These are phyloP conservation scores for Ilex asprella DNA, from an alignment of 257 asterid species.

Conservation along the genomic window DNA sequence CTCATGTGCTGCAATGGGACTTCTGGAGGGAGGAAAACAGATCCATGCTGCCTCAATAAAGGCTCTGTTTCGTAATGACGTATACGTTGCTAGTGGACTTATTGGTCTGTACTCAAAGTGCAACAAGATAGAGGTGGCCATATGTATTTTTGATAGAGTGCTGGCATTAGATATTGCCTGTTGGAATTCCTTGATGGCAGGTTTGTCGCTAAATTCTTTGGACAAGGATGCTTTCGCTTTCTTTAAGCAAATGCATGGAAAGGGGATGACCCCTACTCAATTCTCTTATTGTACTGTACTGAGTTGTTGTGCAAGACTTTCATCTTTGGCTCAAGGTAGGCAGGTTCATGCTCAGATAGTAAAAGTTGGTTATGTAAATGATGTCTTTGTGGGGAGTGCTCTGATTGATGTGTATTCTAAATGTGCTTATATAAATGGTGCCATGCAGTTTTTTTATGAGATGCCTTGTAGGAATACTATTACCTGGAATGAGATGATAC, in stretches of 20 bases:
- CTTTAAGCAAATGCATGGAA: constrained; percentile 38
- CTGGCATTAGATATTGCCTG: constrained; percentile 44
- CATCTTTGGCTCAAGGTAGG: constrained; percentile 51
- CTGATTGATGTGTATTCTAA: constrained; percentile 56
- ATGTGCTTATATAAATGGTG: constrained; percentile 44
- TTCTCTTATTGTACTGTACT: constrained; percentile 48
- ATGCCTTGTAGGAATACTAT: constrained; percentile 38
- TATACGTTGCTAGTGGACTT: constrained; percentile 55
- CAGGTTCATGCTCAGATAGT: constrained; percentile 43
- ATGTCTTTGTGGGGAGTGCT: constrained; percentile 53
- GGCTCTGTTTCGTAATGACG: constrained; percentile 29
- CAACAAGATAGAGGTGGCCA: constrained; percentile 38
- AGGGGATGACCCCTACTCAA: constrained; percentile 45
- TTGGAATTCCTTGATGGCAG: constrained; percentile 61
- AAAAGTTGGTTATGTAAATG: constrained; percentile 39
- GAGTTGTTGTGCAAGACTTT: constrained; percentile 44
- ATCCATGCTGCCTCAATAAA: constrained; percentile 45
- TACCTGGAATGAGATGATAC: constrained; percentile 69
- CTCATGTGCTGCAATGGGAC: constrained; percentile 46
- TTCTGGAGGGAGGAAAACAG: constrained; percentile 59
- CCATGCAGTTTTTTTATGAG: constrained; percentile 32
- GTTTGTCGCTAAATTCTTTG: constrained; percentile 46
- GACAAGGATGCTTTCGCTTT: constrained; percentile 40
- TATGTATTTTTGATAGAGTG: constrained; percentile 34
- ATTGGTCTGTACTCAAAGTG: constrained; percentile 63